These are phyloP conservation scores for Mucor racemosus DNA, from an alignment of 371 early-diverging fungal species.

Conservation along the genomic window DNA sequence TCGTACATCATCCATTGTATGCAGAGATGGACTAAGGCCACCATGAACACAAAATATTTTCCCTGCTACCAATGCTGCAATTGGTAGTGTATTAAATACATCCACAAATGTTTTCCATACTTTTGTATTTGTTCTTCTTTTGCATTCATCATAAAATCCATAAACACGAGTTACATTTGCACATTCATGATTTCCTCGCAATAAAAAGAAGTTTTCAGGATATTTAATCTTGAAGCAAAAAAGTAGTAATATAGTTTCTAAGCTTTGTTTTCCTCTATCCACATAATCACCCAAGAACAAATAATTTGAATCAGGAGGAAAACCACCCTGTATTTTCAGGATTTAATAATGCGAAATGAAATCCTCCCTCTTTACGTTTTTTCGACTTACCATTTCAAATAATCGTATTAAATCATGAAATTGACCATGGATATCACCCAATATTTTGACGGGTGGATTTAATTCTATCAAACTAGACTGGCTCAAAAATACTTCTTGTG, in stretches of 20 bases:
- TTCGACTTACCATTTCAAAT: conserved; percentile 92
- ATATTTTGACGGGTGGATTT: conserved; percentile 94
- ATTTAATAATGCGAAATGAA: not conserved
- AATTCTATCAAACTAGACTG: conserved; percentile 96
- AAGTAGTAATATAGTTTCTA: conserved; percentile 95
- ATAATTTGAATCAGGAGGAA: conserved; percentile 88
- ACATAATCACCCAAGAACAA: conserved; percentile 99
- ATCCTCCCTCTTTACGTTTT: not conserved
- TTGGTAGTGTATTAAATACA: conserved; percentile 97
- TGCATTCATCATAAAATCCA: conserved; percentile 99
- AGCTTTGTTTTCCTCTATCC: conserved; percentile 93
- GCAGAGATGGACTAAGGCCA: conserved; percentile 76
- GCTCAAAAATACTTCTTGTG: conserved; percentile 88
- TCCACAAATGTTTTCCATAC: conserved; percentile 98
- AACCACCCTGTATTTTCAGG: conserved; percentile 77
- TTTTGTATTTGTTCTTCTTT: conserved; percentile 91
- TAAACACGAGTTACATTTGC: conserved; percentile 71
- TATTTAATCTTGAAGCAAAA: conserved; percentile 98
- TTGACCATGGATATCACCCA: conserved; percentile 98
- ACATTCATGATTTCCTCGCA: conserved; percentile 98
- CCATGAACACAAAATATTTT: conserved; percentile 99
- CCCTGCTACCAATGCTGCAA: conserved; percentile 95
- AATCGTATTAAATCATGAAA: conserved; percentile 88
- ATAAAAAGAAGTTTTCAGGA: conserved; percentile 97
- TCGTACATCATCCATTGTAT: conserved; percentile 92